Percentiles rank a stretch among this genome's conserved stretches.
These are phyloP conservation scores for Penicillium odoratum DNA, from an alignment of 495 filamentous ascomycete species.

Conservation along the genomic window DNA sequence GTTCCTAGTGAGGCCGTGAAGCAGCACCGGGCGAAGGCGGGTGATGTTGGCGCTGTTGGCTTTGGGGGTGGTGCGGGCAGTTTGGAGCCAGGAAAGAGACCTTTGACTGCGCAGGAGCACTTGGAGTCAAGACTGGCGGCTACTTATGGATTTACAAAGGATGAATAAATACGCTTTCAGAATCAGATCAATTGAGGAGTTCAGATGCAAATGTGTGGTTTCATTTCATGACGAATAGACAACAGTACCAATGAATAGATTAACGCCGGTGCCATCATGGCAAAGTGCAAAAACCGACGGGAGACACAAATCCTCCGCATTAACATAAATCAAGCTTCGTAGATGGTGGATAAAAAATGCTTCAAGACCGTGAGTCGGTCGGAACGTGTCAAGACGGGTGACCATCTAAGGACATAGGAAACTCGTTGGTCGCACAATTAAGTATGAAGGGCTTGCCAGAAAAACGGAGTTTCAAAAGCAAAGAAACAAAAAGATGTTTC, in stretches of 20 bases:
- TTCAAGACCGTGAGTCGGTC: slow-evolving; percentile 11
- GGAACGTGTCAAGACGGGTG: slow-evolving; percentile 9
- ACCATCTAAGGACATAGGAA: slow-evolving; percentile 27
- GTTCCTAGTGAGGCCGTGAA: slow-evolving; percentile 70
- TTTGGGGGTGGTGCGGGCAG: slow-evolving; percentile 43
- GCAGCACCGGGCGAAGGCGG: slow-evolving; percentile 34
- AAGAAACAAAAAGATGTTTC: slow-evolving; percentile 2
- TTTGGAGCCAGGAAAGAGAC: slow-evolving; percentile 50
- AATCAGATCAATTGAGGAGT: slow-evolving; percentile 1
- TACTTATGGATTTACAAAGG: slow-evolving; percentile 63
- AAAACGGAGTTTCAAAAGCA: slow-evolving; percentile 2
- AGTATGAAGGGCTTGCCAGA: slow-evolving; percentile 12
- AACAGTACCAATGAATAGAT: slow-evolving; percentile 15
- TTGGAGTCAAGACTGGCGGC: slow-evolving; percentile 70
- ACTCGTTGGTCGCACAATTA: slow-evolving; percentile 26
- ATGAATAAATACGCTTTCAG: slow-evolving; percentile 9
- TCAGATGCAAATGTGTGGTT: slow-evolving; percentile 16
- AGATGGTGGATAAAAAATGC: slow-evolving; percentile 16
- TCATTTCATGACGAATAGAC: slow-evolving; percentile 18
- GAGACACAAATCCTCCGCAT: slow-evolving; percentile 18
- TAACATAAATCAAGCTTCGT: slow-evolving; percentile 18
- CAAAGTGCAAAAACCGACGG: slow-evolving; percentile 20
- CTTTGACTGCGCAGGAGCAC: slow-evolving; percentile 83
- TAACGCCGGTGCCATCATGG: slow-evolving; percentile 26
- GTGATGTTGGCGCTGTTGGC: slow-evolving; percentile 34